Percentiles rank a stretch among this genome's conserved stretches.
Conservation (phyloP, 1,139 yeast genomes). For the Suhomyces yuchorum region DNA sequence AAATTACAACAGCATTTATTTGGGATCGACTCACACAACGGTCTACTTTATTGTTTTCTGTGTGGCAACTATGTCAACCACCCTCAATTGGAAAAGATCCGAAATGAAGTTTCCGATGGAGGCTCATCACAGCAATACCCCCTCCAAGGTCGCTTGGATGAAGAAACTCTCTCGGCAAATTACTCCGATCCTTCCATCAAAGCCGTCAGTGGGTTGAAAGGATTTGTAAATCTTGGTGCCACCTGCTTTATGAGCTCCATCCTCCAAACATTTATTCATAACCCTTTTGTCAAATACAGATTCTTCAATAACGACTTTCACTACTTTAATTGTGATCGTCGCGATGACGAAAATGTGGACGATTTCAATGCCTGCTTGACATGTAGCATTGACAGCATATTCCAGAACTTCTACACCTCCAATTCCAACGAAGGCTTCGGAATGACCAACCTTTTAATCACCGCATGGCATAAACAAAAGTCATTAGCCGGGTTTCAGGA, state of each 20-base stretch:
- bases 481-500: conserved; percentile 92
- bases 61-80: conserved; percentile 76
- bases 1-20: conserved; percentile 66
- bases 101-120: conserved; percentile 34
- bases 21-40: conserved; percentile 64
- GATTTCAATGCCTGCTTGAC: conserved; percentile 64
- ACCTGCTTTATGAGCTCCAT: conserved; percentile 95
- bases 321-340: conserved; percentile 42
- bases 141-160: background rate
- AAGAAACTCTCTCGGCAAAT: conserved; percentile 14
- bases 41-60: conserved; percentile 71
- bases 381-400: conserved; percentile 80
- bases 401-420: conserved; percentile 63
- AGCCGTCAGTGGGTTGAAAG: conserved; percentile 77
- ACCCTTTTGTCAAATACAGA: conserved; percentile 78
- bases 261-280: conserved; percentile 82
- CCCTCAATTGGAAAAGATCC: conserved; percentile 52
- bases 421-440: conserved; percentile 67
- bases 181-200: conserved; percentile 54
- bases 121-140: background rate
- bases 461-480: conserved; percentile 83
- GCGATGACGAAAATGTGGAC: conserved; percentile 32
- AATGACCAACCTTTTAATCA: conserved; percentile 66
- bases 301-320: conserved; percentile 69
- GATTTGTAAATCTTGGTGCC: conserved; percentile 91